phyloP scores from a whole-genome alignment of 164 flowering plant genomes.

The Brasenia schreberi region DNA sequence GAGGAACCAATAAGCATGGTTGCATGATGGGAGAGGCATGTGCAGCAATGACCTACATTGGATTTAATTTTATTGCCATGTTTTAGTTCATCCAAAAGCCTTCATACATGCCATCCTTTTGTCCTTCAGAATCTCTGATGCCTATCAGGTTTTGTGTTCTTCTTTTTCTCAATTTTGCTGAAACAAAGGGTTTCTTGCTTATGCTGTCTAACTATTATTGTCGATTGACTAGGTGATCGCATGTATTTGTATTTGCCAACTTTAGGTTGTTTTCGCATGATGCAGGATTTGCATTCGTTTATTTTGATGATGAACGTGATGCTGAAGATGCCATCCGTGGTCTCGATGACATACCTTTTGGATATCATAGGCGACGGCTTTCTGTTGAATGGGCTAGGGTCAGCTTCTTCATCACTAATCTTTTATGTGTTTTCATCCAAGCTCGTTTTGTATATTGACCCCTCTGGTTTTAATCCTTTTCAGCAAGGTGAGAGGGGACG shows the following conservation, averaged over 20 bases:
- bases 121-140: conserved; percentile 57
- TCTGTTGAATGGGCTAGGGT: conserved; percentile 97
- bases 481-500: conserved; percentile 56
- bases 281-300: conserved; percentile 95
- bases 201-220: conserved; percentile 12
- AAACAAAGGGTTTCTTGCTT: conserved; percentile 18
- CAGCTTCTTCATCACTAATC: not conserved
- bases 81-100: conserved; percentile 60
- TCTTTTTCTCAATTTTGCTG: conserved; percentile 15
- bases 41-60: conserved; percentile 52
- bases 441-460: not conserved
- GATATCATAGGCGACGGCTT: conserved; percentile 58
- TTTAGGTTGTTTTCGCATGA: not conserved
- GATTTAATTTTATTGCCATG: conserved; percentile 36
- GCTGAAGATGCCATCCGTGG: conserved; percentile 82
- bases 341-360: conserved; percentile 67
- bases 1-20: conserved; percentile 54
- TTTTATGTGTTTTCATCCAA: not conserved
- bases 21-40: conserved; percentile 66
- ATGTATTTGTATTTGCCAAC: not conserved
- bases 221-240: too few relatives aligned
- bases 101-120: conserved; percentile 35
- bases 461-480: not conserved
- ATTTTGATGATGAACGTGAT: conserved; percentile 90
- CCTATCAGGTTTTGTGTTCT: conserved; percentile 75